phyloP scores from a whole-genome alignment of 2,329 filamentous ascomycete genomes.

The Curvularia eragrostidis region DNA sequence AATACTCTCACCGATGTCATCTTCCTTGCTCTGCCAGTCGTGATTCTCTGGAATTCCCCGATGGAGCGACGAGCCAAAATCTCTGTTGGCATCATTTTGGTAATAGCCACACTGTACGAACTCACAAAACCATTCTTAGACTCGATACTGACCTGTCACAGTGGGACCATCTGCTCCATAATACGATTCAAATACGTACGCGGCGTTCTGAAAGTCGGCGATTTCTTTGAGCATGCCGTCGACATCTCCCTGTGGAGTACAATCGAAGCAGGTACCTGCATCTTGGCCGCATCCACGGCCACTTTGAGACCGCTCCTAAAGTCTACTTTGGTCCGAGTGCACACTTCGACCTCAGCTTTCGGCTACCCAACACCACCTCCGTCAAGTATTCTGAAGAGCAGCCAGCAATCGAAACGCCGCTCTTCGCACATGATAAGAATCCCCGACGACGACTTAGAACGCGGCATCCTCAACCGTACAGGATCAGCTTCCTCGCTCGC shows the following conservation, averaged over 20 bases:
- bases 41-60: slow-evolving; percentile 62
- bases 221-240: slow-evolving; percentile 56
- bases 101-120: slow-evolving; percentile 52
- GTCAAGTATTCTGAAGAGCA: slow-evolving; percentile 11
- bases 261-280: slow-evolving; percentile 48
- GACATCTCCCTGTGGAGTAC: slow-evolving; percentile 54
- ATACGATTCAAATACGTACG: slow-evolving; percentile 59
- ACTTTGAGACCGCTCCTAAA: slow-evolving; percentile 59
- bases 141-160: slow-evolving; percentile 25
- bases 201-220: slow-evolving; percentile 50
- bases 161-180: slow-evolving; percentile 62
- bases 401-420: slow-evolving; percentile 1
- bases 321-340: slow-evolving; percentile 8
- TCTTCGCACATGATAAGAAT: neutral
- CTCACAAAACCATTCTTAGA: neutral
- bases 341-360: neutral
- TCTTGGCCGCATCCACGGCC: slow-evolving; percentile 59
- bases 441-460: neutral
- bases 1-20: slow-evolving; percentile 43
- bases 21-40: slow-evolving; percentile 47
- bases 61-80: slow-evolving; percentile 62
- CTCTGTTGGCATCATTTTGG: slow-evolving; percentile 61
- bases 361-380: slow-evolving; percentile 8
- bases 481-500: neutral
- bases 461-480: neutral